A percentile compares a stretch with the other conserved stretches of the same genome.
These are phyloP conservation scores for Buddleja alternifolia DNA, from an alignment of 257 asterid species.

Conservation along the genomic window DNA sequence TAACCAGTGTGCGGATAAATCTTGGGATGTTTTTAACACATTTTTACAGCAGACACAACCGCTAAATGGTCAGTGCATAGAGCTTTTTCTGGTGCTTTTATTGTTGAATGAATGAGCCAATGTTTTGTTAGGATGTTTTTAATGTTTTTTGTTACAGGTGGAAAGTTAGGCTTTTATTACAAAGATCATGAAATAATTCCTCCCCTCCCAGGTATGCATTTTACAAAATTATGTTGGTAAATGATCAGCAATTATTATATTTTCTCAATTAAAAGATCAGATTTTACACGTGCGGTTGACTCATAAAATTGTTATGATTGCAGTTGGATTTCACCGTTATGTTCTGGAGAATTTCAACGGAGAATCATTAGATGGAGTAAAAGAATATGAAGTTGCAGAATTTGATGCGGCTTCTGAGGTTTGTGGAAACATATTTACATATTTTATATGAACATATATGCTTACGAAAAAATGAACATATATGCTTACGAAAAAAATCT, in stretches of 20 bases:
- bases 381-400: slow-evolving; percentile 58
- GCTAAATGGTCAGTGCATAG: slow-evolving; percentile 62
- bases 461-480: background rate
- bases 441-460: background rate
- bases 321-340: slow-evolving; percentile 86
- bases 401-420: slow-evolving; percentile 90
- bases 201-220: slow-evolving; percentile 78
- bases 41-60: slow-evolving; percentile 69
- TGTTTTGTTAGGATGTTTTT: slow-evolving; percentile 18
- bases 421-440: slow-evolving; percentile 1
- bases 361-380: slow-evolving; percentile 55
- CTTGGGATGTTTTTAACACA: slow-evolving; percentile 82
- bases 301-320: slow-evolving; percentile 17
- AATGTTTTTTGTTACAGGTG: slow-evolving; percentile 50
- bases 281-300: slow-evolving; percentile 6
- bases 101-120: background rate
- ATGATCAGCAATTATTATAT: background rate
- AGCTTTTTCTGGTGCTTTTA: background rate
- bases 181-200: slow-evolving; percentile 91
- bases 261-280: background rate
- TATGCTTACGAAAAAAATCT: background rate
- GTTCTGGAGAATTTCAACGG: slow-evolving; percentile 65
- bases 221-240: slow-evolving; percentile 1
- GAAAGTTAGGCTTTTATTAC: slow-evolving; percentile 92
- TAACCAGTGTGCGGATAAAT: slow-evolving; percentile 66